Evolutionary conservation across 2,329 filamentous ascomycete species (phyloP), one percentile per base, ranked within the genome.

Genomic region (Mycogone perniciosa): DNA sequence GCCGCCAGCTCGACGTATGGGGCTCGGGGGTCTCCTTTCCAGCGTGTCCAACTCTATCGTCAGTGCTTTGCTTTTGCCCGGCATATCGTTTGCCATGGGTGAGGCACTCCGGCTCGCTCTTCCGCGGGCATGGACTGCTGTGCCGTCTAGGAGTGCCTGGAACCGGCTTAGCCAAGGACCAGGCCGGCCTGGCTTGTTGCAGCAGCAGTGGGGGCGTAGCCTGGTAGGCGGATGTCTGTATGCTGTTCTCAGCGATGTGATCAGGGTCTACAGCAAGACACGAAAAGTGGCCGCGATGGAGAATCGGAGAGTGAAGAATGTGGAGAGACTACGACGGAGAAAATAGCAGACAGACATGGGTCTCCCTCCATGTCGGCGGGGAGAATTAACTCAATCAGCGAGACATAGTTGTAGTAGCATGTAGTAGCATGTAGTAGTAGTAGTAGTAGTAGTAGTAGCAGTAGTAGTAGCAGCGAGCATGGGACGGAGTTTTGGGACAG

Each of bases 211-310:
- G 89, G 93, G 90, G 1, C 78, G 93, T 50, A 96, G 88, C 61
- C 74, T 99, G 3, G 78, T 93, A 1, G 93, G 93, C 1, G 93
- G 93, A 0, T 93, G 89, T 64, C 70, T 95, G 20, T 96, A 92
- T 61, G 84, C 97, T 11, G 84, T 96, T 7, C 67, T 96, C 47
- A 93, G 92, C 66, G 83, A 87, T 59, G 74, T 73, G 3, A 70
- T 85, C 46, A 71, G 73, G 51, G 66, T 87, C 27, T 86, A 84
- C 61, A 75, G 77, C 57, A 86, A 85, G 68, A 83, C 82, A 64
- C 73, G 80, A 54, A 76, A 75, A 54, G 81, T 80, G 9, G 73
- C 78, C 58, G 75, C 80, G 33, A 76, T 78, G 60, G 71, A 72
- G 6, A 74, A 76, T 41, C 73, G 81, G 48, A 72, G 70, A 54